Evolutionary conservation across 2,329 filamentous ascomycete genomes (phyloP), one percentile per base, ranked within the genome.

Genomic region (Trichoderma sp.): DNA sequence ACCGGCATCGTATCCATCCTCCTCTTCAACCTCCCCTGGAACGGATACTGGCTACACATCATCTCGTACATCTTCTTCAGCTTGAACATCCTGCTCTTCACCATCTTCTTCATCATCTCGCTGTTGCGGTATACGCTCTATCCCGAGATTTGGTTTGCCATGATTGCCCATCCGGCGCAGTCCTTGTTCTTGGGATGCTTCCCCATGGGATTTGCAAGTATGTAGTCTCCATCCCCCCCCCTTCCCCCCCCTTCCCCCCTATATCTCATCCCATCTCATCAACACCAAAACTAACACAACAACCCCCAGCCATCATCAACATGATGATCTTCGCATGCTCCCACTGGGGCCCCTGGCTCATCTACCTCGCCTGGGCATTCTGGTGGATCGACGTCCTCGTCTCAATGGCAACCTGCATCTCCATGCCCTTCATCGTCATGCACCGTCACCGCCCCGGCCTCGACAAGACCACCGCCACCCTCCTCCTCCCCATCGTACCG

Each of bases 141-240:
- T 72, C 90, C 89, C 0, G 82, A 85, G 68, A 87, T 91, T 34
- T 92, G 89, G 84, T 73, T 68, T 0, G 86, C 84, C 17, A 90
- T 92, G 89, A 84, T 92, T 39, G 78, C 80, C 2, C 87, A 92
- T 74, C 89, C 88, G 0, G 84, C 84, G 1, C 88, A 92, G 73
- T 89, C 86, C 1, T 81, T 92, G 64, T 92, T 92, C 71, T 78
- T 92, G 4, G 90, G 86, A 0, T 89, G 87, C 0, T 84, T 90
- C 35, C 89, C 89, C 0, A 91, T 92, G 87, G 89, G 84, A 0
- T 84, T 92, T 68, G 86, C 88, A 0, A 91, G 79, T 80, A 70
- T 69, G 76, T 74, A 54, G n/a, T n/a, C n/a, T n/a, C n/a, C 17
- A 19, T 12, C n/a, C 50, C 13, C 56, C 34, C 25, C 45, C 22